Conservation (phyloP, 306 rosid species). For the Cajanus cajan region DNA sequence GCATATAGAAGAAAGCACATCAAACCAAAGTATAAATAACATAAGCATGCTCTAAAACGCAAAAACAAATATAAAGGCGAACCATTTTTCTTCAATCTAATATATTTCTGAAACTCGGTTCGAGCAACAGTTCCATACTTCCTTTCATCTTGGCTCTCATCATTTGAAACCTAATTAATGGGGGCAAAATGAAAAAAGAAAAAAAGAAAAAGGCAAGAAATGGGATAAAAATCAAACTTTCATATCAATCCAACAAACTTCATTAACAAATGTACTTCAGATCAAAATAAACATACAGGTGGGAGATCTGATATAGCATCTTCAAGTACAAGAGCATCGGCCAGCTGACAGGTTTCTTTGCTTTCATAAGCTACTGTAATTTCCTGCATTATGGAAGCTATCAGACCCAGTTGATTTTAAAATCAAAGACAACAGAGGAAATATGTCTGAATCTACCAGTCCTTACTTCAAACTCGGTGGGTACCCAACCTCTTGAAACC, state of each 20-base stretch:
- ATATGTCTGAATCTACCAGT: background rate
- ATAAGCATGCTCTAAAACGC: background rate
- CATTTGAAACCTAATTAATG: slow-evolving; percentile 30
- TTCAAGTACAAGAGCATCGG: slow-evolving; percentile 30
- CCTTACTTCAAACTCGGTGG: slow-evolving; percentile 46
- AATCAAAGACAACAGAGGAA: background rate
- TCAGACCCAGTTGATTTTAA: background rate
- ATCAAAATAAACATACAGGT: slow-evolving; percentile 26
- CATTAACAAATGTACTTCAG: background rate
- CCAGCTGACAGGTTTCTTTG: slow-evolving; percentile 28
- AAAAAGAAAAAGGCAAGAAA: background rate
- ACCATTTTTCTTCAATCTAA: slow-evolving; percentile 45
- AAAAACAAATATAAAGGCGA: background rate
- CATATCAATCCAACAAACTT: background rate
- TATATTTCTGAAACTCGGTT: slow-evolving; percentile 46
- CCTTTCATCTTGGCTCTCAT: slow-evolving; percentile 36
- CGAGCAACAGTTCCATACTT: slow-evolving; percentile 33
- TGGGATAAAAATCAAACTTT: background rate
- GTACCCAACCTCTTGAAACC: slow-evolving; percentile 31
- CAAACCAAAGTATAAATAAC: slow-evolving; percentile 12
- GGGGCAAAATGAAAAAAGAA: too few relatives aligned
- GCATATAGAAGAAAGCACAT: background rate
- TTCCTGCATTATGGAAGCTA: slow-evolving; percentile 30
- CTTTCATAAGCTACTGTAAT: slow-evolving; percentile 36
- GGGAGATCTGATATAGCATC: slow-evolving; percentile 52